phyloP scores from a whole-genome alignment of 495 filamentous ascomycete genomes.

The Cercophora sp. region DNA sequence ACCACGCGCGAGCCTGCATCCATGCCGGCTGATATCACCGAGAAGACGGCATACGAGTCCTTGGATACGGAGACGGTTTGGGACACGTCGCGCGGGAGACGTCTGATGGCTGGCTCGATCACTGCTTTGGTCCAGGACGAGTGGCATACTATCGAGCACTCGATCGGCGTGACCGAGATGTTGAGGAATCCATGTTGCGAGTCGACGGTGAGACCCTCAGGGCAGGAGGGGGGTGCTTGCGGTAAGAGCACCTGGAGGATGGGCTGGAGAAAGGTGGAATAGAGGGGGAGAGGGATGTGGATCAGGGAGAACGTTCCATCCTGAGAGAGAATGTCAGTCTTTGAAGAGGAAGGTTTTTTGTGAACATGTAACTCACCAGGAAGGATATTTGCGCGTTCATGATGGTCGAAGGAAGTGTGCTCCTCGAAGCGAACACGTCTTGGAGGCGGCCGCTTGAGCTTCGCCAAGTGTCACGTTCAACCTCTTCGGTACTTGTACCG shows the following conservation, averaged over 20 bases:
- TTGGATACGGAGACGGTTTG: slow-evolving; percentile 61
- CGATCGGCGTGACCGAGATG: slow-evolving; percentile 85
- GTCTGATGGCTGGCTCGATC: slow-evolving; percentile 66
- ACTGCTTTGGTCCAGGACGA: slow-evolving; percentile 63
- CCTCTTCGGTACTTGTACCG: too few relatives aligned
- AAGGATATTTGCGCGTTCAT: slow-evolving; percentile 57
- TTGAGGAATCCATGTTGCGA: slow-evolving; percentile 80
- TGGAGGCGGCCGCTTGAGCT: too few relatives aligned
- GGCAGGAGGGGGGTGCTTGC: slow-evolving; percentile 24
- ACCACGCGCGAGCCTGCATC: slow-evolving; percentile 92
- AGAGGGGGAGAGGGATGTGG: slow-evolving; percentile 82
- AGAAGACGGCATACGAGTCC: slow-evolving; percentile 83
- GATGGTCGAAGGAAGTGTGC: slow-evolving; percentile 15
- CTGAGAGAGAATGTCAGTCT: too few relatives aligned
- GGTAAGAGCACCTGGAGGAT: slow-evolving; percentile 82
- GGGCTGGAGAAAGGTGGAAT: slow-evolving; percentile 75
- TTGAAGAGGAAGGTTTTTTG: too few relatives aligned
- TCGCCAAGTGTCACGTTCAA: too few relatives aligned
- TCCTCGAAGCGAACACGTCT: too few relatives aligned
- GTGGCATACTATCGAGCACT: slow-evolving; percentile 90
- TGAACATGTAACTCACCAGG: slow-evolving; percentile 40
- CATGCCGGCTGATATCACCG: slow-evolving; percentile 80
- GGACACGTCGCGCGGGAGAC: slow-evolving; percentile 42
- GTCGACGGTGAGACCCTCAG: slow-evolving; percentile 39
- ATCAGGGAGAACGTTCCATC: slow-evolving; percentile 84